Evolutionary conservation across 1,139 yeast species (phyloP), one percentile per base, ranked within the genome.

Genomic region (Schwanniomyces etchellsii): DNA sequence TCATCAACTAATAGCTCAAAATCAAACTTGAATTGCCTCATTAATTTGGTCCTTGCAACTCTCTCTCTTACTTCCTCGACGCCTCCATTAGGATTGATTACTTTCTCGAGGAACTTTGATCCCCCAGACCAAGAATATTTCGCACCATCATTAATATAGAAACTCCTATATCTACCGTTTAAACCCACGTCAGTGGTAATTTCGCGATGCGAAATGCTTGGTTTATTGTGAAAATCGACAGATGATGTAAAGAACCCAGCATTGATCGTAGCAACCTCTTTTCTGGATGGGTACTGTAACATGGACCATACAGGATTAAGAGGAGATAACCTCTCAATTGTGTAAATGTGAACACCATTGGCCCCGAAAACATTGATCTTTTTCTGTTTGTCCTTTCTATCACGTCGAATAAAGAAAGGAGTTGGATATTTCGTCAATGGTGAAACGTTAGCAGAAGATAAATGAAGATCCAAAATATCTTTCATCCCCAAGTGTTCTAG

Each of bases 11-110:
- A 52, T 33, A 77, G 44, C 50, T 77, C 82, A 50, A 69, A 77
- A 47, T 77, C 82, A 42, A 75, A 66, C 39, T 70, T 64, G 56
- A 74, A 70, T 43, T 70, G 77, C 42, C 82, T 62, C 73, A 77
- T 64, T 34, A 73, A 60, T 37, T 72, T 60, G 5, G 70, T 81
- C 35, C 60, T 61, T 20, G 79, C 81, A 7, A 77, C 62, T 35
- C 79, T 55, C 35, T 63, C 61, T 34, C 78, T 64, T 18, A 51
- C 47, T 47, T 77, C 81, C 45, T 74, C 80, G 30, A 53, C 60
- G n/a, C 68, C 70, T 5, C 77, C 78, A 23, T 68, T 69, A 4
- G 76, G 75, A 44, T 74, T 76, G 27, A 62, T 50, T 20, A 67
- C 39, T 70, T 64, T 4, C 78, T 18, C 21, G 21, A 18, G 21